Conservation (phyloP, 140 eudicot species). For the Anethum foeniculum region DNA sequence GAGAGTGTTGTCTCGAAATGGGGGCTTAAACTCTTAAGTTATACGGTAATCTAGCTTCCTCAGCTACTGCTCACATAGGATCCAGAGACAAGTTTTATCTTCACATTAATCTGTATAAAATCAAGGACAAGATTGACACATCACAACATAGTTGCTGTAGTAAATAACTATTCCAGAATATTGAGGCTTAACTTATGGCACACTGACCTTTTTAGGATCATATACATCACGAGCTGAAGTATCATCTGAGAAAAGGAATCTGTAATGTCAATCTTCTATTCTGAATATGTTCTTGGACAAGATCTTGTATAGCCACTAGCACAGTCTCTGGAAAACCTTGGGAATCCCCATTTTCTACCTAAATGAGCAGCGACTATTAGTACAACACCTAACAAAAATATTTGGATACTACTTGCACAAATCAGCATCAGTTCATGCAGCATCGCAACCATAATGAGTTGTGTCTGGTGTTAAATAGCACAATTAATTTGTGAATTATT, state of each 20-base stretch:
- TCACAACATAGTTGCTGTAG: neutral
- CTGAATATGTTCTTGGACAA: constrained; percentile 47
- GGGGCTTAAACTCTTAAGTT: constrained; percentile 96
- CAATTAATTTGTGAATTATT: neutral
- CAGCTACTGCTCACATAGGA: constrained; percentile 69
- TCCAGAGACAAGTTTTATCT: constrained; percentile 71
- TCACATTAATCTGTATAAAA: constrained; percentile 60
- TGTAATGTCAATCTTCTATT: constrained; percentile 25
- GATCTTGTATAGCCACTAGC: constrained; percentile 70
- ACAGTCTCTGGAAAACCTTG: constrained; percentile 88
- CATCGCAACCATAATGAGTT: neutral
- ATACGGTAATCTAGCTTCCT: constrained; percentile 88
- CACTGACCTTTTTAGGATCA: constrained; percentile 77
- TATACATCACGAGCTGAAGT: constrained; percentile 88
- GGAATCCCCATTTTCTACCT: constrained; percentile 88
- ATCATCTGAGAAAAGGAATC: constrained; percentile 68
- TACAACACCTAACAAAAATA: too few species aligned
- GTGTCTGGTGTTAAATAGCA: neutral
- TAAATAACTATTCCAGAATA: neutral
- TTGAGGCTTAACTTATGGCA: constrained; percentile 3
- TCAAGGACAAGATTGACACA: neutral
- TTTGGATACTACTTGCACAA: neutral
- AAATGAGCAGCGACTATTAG: constrained; percentile 8
- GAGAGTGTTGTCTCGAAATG: constrained; percentile 63
- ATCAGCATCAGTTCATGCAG: neutral